These are phyloP conservation scores for Niebla homalea DNA, from an alignment of 495 filamentous ascomycete species.

Conservation along the genomic window DNA sequence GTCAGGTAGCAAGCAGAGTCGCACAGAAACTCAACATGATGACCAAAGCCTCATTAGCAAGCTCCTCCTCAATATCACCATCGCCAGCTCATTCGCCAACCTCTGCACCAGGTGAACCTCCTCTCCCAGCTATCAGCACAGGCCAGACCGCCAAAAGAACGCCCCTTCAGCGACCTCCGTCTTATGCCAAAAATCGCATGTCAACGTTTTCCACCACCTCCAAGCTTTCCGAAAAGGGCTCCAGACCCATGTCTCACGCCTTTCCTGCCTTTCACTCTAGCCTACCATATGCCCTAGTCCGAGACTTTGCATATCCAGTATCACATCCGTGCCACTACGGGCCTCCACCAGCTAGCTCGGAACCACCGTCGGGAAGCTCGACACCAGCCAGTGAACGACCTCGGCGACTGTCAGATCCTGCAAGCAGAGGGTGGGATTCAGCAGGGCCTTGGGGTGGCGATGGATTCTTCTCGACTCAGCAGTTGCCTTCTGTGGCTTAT, in stretches of 20 bases:
- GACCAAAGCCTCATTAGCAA: background rate
- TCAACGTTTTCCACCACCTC: constrained; percentile 53
- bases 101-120: constrained; percentile 21
- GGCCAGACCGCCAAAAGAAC: constrained; percentile 41
- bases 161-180: constrained; percentile 50
- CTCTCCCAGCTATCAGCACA: constrained; percentile 53
- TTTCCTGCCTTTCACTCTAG: constrained; percentile 79
- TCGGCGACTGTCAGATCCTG: constrained; percentile 69
- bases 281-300: constrained; percentile 76
- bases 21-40: background rate
- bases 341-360: constrained; percentile 61
- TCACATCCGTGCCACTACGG: constrained; percentile 87
- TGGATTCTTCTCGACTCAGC: constrained; percentile 35
- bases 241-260: constrained; percentile 62
- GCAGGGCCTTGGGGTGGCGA: constrained; percentile 36
- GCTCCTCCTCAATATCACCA: constrained; percentile 17
- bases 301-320: constrained; percentile 87
- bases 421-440: constrained; percentile 45
- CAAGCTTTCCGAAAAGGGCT: constrained; percentile 40
- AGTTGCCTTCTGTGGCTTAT: constrained; percentile 75
- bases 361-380: constrained; percentile 56
- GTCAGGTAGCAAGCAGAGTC: no score
- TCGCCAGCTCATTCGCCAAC: constrained; percentile 27
- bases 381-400: constrained; percentile 68
- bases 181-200: constrained; percentile 60